Evolutionary conservation across 352 stramenopile species (phyloP).

Genomic region (Stramenopiles sp.): DNA sequence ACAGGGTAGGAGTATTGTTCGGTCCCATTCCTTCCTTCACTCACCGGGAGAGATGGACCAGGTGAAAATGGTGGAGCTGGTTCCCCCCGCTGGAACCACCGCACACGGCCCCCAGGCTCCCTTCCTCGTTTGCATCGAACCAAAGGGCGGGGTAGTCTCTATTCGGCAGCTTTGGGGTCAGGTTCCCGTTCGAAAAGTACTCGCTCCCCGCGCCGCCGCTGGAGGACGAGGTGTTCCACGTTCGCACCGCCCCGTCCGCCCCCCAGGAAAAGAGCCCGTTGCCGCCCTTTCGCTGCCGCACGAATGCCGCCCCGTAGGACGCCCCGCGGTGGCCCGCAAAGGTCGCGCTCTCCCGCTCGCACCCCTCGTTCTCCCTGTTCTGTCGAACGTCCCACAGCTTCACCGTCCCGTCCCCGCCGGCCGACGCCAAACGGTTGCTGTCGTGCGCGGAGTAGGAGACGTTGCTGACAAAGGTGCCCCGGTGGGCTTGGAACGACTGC

Average conservation of each 20-base stretch:
- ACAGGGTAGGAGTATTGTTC: too few species aligned
- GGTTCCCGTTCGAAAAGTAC: not conserved
- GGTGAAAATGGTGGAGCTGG: not conserved
- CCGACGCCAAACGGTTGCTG: not conserved
- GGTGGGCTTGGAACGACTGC: not conserved
- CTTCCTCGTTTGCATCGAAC: not conserved
- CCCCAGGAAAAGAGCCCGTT: not conserved
- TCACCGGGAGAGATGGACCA: too few species aligned
- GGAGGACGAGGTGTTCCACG: not conserved
- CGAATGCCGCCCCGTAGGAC: not conserved
- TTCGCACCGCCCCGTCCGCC: not conserved
- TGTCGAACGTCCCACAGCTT: constrained; percentile 3
- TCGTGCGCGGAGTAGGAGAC: not conserved
- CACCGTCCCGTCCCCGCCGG: not conserved
- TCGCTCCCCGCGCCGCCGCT: not conserved
- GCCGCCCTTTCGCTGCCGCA: not conserved
- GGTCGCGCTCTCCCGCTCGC: not conserved
- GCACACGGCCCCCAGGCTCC: not conserved
- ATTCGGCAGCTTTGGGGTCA: not conserved
- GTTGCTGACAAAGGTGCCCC: not conserved
- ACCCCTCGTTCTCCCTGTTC: not conserved
- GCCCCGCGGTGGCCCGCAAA: not conserved
- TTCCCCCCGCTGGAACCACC: not conserved
- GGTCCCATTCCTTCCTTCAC: too few species aligned
- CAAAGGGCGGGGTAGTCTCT: not conserved